Base-by-base conservation (phyloP, 306 rosid species). In the Chamaecrista fasciculata region DNA sequence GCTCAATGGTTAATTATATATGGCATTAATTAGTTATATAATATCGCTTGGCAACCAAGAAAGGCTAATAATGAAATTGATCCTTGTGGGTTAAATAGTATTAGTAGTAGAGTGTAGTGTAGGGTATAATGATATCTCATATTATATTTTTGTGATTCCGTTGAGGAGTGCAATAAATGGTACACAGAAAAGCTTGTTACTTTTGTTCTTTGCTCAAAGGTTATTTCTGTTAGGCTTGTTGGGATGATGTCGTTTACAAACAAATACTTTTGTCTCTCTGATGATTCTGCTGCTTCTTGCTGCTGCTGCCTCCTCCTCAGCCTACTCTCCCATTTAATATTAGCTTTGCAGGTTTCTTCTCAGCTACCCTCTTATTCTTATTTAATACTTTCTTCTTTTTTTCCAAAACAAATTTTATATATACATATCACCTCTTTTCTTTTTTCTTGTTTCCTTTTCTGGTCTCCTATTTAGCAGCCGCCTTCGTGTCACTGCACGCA, bases 271-370 rank as follows among this genome's bases (percentile, higher is more conserved):
- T 37, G n/a, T n/a, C n/a, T n/a, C 40, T 31, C 60, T 28, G 44
- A 44, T 33, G 47, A 16, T 56, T 28, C 62, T 56, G 12, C 63
- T 57, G 34, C 62, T 40, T 26, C 60, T 74, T 74, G 61, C 72
- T 25, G 3, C 66, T 60, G 50, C 66, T 50, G 14, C 29, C 10
- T 31, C 69, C 48, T n/a, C n/a, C n/a, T n/a, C n/a, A n/a, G n/a
- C n/a, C n/a, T n/a, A n/a, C n/a, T n/a, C n/a, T n/a, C n/a, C n/a
- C n/a, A n/a, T n/a, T n/a, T n/a, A n/a, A n/a, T n/a, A n/a, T 70
- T 66, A 71, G 71, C 86, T 84, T 81, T 84, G 84, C 96, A 81
- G 87, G 80, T 62, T 71, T n/a, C n/a, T n/a, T n/a, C n/a, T n/a
- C n/a, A n/a, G n/a, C n/a, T n/a, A n/a, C n/a, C n/a, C n/a, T n/a